Base-by-base conservation (phyloP, 164 flowering plant genomes). In the Vitis vinifera region DNA sequence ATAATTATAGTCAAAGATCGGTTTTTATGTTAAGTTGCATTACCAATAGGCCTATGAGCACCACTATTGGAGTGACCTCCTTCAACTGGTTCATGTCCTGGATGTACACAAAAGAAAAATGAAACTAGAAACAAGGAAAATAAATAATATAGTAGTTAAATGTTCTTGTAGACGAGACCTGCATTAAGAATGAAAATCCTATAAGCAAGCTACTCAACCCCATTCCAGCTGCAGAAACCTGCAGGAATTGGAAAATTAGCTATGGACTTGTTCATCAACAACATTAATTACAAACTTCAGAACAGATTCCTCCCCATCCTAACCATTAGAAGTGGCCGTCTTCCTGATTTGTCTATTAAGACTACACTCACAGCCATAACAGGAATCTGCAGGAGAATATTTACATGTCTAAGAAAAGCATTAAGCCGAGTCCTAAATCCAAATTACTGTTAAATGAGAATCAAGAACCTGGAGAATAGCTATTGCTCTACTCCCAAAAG, bases 221-320 rank as follows among this genome's bases (percentile, higher is more conserved):
- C 61, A 58, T 58, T 56, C 61, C 61, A 19, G 61, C 61, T 15
- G 61, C n/a, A 58, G 61, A 58, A 58, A 58, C 27, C 61, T 58
- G 0, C 61, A 58, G 44, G 44, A 37, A 37, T 37, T 37, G 44
- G 7, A 8, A 37, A 37, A 37, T 37, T 37, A 37, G 44, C 44
- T 37, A 37, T 37, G 7, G 7, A 3, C 44, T 37, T 37, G 44
- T 37, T 37, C 44, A 37, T 37, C 7, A 37, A 37, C 44, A 37
- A 37, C 5, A 23, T 23, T 23, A 37, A 23, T 23, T 23, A 37
- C 44, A 37, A 37, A 37, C 44, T 6, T 37, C 44, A 37, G 44
- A 37, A 37, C 44, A 37, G 44, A 37, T 3, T 23, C 44, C 44
- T 37, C 2, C 4, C 44, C 44, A 6, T 37, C 44, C 4, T 15